Evolutionary conservation across 257 asterid genomes (phyloP).

Genomic region (Oldenlandia corymbosa): DNA sequence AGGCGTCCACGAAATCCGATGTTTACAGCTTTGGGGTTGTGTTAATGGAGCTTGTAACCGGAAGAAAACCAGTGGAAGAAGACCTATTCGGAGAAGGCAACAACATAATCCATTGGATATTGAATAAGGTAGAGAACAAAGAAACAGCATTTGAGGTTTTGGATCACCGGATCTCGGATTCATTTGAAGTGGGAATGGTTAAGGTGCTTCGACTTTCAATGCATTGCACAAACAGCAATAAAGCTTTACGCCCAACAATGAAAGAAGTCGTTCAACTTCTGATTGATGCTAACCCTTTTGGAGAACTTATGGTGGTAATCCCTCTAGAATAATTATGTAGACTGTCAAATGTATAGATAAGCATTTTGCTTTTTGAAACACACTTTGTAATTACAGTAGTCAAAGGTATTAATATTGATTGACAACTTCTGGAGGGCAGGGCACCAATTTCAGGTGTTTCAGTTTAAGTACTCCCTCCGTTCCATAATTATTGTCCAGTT

Average conservation of each 20-base stretch:
- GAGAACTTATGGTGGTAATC: no score
- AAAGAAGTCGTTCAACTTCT: constrained; percentile 68
- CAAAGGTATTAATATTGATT: no score
- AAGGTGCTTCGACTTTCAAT: constrained; percentile 71
- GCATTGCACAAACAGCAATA: constrained; percentile 74
- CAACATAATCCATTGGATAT: constrained; percentile 72
- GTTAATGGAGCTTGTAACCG: constrained; percentile 76
- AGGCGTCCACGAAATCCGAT: constrained; percentile 84
- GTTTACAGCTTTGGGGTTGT: constrained; percentile 95
- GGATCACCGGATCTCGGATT: constrained; percentile 51
- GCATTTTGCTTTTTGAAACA: no score
- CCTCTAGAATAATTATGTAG: no score
- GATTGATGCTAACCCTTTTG: constrained; percentile 72
- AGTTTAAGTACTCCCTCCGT: no score
- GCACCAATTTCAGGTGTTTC: no score
- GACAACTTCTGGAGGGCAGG: no score
- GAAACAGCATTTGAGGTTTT: constrained; percentile 59
- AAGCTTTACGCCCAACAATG: constrained; percentile 81
- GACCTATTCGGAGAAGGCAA: constrained; percentile 86
- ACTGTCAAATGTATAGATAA: no score
- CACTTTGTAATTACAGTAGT: no score
- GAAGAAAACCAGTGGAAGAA: constrained; percentile 80
- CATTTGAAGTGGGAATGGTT: constrained; percentile 73
- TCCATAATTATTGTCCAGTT: no score
- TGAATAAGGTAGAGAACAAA: constrained; percentile 57